Percentiles rank a stretch among this genome's conserved stretches.
Evolutionary conservation across 208 protist genomes (phyloP).

Genomic region (Trypanosoma brucei): DNA sequence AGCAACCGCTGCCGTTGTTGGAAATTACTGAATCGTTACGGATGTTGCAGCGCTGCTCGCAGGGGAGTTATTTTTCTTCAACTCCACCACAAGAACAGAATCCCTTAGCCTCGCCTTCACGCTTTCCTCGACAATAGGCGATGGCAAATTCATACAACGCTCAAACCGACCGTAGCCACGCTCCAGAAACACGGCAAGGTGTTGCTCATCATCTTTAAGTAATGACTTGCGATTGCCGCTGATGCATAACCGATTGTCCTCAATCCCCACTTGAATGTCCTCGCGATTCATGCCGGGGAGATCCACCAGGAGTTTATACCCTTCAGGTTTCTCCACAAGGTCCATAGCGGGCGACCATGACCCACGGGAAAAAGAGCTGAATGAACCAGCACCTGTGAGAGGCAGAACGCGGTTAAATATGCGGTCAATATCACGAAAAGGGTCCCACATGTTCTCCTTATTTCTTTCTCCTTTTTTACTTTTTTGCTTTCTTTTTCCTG

Average conservation of each 20-base stretch:
- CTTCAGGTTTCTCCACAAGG: slow-evolving; percentile 45
- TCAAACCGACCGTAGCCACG: slow-evolving; percentile 63
- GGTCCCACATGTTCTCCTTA: slow-evolving; percentile 28
- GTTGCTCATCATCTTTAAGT: slow-evolving; percentile 29
- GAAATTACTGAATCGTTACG: slow-evolving; percentile 42
- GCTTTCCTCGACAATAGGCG: slow-evolving; percentile 24
- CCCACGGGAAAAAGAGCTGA: slow-evolving; percentile 44
- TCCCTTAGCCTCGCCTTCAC: slow-evolving; percentile 57
- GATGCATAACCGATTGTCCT: slow-evolving; percentile 58
- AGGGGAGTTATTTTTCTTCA: slow-evolving; percentile 37
- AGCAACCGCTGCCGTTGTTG: not conserved
- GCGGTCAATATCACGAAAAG: slow-evolving; percentile 34
- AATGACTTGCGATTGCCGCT: slow-evolving; percentile 48
- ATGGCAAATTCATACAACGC: slow-evolving; percentile 65
- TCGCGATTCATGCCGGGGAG: slow-evolving; percentile 71
- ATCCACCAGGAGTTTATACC: slow-evolving; percentile 61
- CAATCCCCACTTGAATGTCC: slow-evolving; percentile 62
- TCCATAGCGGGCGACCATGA: slow-evolving; percentile 77
- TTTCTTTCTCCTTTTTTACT: not conserved
- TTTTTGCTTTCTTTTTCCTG: not conserved
- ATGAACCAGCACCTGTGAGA: slow-evolving; percentile 19
- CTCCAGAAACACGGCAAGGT: slow-evolving; percentile 35
- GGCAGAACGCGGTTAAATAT: slow-evolving; percentile 14
- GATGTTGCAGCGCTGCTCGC: slow-evolving; percentile 14
- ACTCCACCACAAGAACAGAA: slow-evolving; percentile 42